Base-by-base conservation (phyloP, 805 yeast species). In the Lipomyces sp. region DNA sequence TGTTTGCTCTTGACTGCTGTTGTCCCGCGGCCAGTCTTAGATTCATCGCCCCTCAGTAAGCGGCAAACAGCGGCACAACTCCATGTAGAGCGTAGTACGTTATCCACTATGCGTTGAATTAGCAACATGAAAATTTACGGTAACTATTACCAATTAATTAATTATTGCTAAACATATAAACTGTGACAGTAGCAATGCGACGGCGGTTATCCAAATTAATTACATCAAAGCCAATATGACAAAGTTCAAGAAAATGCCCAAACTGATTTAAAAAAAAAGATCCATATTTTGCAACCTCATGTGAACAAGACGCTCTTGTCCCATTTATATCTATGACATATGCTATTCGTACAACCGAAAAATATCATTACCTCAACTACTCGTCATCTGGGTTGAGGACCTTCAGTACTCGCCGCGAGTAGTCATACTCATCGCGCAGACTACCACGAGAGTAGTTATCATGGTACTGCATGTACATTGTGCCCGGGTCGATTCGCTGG, bases 401-500 rank as follows among this genome's bases (percentile, higher is more conserved):
- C 50, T 85, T 76, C 48, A 87, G 76, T 4, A 87, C 87, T 65
- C 83, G 79, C 54, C 90, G 77, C 3, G 85, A 80, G 71, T 86
- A 86, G 72, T 87, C 89, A 68, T 80, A 79, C 64, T 86, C 84
- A 73, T 86, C 90, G 24, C 81, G 84, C 45, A 86, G 73, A 42
- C 85, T 80, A 57, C 81, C 77, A 55, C 80, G 76, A 6, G 86
- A 82, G 45, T 80, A 81, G 70, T 80, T 81, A 57, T 79, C 74
- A 61, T 82, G 83, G 78, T 82, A 80, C 63, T 77, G 77, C 60
- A 57, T 53, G 67, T 82, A 81, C 78, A 85, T 79, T 57, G 81
- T 81, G 62, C 80, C 77, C 4, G 90, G 90, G 69, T 87, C 90
- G 63, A 87, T 75, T 53, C 90, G 76, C 72, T 84, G 87, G 75